Evolutionary conservation across 192 early-diverging fungal genomes (phyloP).

Genomic region (Spizellomyces punctatus): DNA sequence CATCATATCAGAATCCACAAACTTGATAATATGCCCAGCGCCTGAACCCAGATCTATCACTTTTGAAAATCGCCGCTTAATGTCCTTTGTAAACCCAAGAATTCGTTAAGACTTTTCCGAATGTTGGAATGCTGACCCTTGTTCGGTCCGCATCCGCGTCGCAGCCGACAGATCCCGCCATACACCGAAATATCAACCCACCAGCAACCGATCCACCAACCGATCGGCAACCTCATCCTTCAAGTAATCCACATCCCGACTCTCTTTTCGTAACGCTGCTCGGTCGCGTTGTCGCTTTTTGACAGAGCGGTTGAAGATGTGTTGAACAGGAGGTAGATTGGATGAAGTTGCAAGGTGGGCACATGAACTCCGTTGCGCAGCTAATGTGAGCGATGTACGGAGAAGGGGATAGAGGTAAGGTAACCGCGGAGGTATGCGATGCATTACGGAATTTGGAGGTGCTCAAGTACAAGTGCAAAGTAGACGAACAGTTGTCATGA

Average conservation of each 20-base stretch:
- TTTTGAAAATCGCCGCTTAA: conserved; percentile 82
- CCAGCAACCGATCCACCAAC: conserved; percentile 84
- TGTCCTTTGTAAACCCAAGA: conserved; percentile 62
- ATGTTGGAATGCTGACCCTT: background rate
- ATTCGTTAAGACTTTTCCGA: background rate
- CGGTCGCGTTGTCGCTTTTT: conserved; percentile 82
- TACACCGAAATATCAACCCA: conserved; percentile 28
- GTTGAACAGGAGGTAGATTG: conserved; percentile 18
- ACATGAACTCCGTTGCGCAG: too few species aligned
- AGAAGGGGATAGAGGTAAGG: too few species aligned
- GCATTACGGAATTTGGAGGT: too few species aligned
- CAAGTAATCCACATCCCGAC: conserved; percentile 84
- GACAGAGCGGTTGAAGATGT: conserved; percentile 76
- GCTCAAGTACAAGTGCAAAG: too few species aligned
- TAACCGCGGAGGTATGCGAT: too few species aligned
- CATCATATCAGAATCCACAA: conserved; percentile 78
- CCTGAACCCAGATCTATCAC: conserved; percentile 91
- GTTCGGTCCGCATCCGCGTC: background rate
- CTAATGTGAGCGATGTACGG: too few species aligned
- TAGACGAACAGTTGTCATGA: too few species aligned
- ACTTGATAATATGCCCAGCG: conserved; percentile 84
- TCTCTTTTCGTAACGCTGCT: conserved; percentile 55
- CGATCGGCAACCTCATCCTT: conserved; percentile 88
- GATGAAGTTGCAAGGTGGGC: conserved; percentile 8
- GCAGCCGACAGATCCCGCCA: too few species aligned